Evolutionary conservation across 2,329 filamentous ascomycete species (phyloP).

Genomic region (Talaromyces albobiverticillius): DNA sequence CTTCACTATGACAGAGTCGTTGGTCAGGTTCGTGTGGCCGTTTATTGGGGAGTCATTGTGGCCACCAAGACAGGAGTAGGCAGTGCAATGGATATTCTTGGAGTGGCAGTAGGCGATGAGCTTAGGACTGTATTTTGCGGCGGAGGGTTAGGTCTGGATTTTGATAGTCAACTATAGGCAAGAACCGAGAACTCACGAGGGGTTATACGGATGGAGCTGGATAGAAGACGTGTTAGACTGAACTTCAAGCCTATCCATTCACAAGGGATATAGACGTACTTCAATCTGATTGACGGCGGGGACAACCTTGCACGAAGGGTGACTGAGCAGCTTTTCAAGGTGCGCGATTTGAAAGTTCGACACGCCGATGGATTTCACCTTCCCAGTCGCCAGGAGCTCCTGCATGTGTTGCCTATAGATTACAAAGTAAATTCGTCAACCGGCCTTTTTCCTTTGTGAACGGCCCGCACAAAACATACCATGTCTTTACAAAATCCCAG

Average conservation of each 20-base stretch:
- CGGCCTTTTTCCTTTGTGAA: background rate
- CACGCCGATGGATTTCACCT: constrained; percentile 67
- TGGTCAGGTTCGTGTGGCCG: background rate
- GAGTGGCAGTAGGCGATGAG: background rate
- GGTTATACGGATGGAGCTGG: background rate
- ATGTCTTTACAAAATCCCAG: constrained; percentile 82
- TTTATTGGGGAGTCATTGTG: background rate
- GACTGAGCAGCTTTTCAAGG: constrained; percentile 67
- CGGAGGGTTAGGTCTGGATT: background rate
- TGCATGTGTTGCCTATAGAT: constrained; percentile 47
- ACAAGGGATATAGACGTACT: background rate
- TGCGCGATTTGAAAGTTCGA: constrained; percentile 71
- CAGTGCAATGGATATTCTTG: background rate
- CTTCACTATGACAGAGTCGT: background rate
- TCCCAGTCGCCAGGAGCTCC: constrained; percentile 55
- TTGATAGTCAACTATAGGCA: background rate
- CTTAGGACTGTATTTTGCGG: background rate
- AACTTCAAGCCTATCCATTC: background rate
- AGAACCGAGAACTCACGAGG: background rate
- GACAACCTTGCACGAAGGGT: constrained; percentile 55
- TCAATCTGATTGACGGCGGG: constrained; percentile 68
- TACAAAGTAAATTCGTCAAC: background rate
- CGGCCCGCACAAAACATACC: constrained; percentile 29
- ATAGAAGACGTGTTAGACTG: background rate
- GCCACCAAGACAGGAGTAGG: background rate